Conservation (phyloP, 2,329 filamentous ascomycete species). For the Basipetospora chlamydospora region DNA sequence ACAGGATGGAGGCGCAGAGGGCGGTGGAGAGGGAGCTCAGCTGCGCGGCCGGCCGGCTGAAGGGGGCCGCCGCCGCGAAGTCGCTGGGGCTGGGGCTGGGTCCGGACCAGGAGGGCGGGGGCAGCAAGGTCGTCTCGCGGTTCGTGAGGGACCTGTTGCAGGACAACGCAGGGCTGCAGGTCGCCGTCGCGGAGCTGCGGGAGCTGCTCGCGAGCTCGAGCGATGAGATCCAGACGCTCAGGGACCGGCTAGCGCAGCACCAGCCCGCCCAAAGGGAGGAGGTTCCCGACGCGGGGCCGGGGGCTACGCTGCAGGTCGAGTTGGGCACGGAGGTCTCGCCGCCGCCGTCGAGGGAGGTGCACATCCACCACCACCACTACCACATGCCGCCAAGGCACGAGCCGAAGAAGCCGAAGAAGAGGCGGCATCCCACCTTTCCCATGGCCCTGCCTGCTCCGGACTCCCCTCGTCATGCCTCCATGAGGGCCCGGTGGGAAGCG, state of each 20-base stretch:
- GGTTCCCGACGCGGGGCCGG: conserved; percentile 20
- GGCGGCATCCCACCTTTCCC: too few relatives aligned
- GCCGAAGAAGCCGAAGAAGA: conserved; percentile 53
- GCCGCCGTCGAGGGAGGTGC: conserved; percentile 53
- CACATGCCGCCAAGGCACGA: conserved; percentile 54
- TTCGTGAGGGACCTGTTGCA: conserved; percentile 92
- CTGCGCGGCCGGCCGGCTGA: conserved; percentile 64
- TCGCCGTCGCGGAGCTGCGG: conserved; percentile 78
- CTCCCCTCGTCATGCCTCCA: too few relatives aligned
- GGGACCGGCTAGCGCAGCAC: conserved; percentile 68
- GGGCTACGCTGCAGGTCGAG: conserved; percentile 55
- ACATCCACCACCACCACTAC: conserved; percentile 93
- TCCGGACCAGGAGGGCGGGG: conserved; percentile 32
- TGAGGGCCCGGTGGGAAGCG: too few relatives aligned
- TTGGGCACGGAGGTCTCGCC: conserved; percentile 35
- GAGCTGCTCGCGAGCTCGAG: conserved; percentile 87
- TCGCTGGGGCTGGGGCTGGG: conserved; percentile 45
- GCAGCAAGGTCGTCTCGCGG: conserved; percentile 69
- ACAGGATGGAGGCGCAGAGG: conserved; percentile 70
- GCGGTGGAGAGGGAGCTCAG: conserved; percentile 71
- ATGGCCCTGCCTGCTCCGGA: too few relatives aligned
- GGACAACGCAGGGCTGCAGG: conserved; percentile 87
- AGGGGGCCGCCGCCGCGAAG: conserved; percentile 62
- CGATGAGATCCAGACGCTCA: conserved; percentile 76
- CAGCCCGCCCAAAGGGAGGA: conserved; percentile 44